Conservation (phyloP, 2,329 filamentous ascomycete species). For the Curvularia lunata region DNA sequence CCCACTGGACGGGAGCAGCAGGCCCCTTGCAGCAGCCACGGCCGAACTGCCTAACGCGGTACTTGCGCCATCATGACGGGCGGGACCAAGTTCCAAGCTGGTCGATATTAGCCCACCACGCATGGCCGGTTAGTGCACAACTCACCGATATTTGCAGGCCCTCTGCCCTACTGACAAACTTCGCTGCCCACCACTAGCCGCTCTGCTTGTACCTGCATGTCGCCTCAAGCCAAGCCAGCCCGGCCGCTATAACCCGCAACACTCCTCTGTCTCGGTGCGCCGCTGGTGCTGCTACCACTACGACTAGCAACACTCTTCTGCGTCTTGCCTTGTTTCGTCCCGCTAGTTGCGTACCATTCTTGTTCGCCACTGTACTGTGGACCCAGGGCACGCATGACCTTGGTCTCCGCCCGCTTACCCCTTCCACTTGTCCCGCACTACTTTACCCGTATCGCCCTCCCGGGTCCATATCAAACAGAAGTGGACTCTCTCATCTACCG, state of each 20-base stretch:
- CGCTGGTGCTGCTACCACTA: slow-evolving; percentile 22
- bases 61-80: slow-evolving; percentile 32
- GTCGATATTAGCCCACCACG: slow-evolving; percentile 36
- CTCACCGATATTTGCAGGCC: slow-evolving; percentile 44
- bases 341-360: slow-evolving; percentile 40
- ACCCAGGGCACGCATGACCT: slow-evolving; percentile 46
- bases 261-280: slow-evolving; percentile 34
- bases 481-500: slow-evolving; percentile 30
- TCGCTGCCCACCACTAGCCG: slow-evolving; percentile 33
- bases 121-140: slow-evolving; percentile 28
- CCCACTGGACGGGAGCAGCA: slow-evolving; percentile 27
- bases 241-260: slow-evolving; percentile 36
- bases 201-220: slow-evolving; percentile 37
- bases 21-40: slow-evolving; percentile 32
- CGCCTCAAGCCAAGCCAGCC: slow-evolving; percentile 29
- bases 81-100: slow-evolving; percentile 33
- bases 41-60: slow-evolving; percentile 38
- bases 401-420: slow-evolving; percentile 31
- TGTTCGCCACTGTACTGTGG: slow-evolving; percentile 36
- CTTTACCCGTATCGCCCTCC: slow-evolving; percentile 41
- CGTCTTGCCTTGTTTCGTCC: slow-evolving; percentile 29
- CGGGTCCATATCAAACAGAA: slow-evolving; percentile 28
- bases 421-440: slow-evolving; percentile 38
- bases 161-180: slow-evolving; percentile 28
- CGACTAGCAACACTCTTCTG: slow-evolving; percentile 32